These are phyloP conservation scores for Geotrichum phurueaensis DNA, from an alignment of 1,139 yeast genomes.

Conservation along the genomic window DNA sequence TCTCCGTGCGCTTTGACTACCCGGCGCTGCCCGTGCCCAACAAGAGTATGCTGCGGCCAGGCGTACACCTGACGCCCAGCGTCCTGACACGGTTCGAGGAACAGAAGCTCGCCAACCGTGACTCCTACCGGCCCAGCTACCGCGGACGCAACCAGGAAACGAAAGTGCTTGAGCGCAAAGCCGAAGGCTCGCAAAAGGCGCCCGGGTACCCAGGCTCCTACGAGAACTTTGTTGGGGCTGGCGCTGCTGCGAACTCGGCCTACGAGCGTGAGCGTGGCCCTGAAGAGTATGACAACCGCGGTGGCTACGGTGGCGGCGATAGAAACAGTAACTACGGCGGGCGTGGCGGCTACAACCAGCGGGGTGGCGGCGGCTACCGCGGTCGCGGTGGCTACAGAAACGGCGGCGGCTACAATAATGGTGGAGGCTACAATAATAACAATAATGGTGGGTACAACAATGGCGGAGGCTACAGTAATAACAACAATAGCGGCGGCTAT, in stretches of 20 bases:
- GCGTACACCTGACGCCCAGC: slow-evolving; percentile 57
- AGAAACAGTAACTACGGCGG: slow-evolving; percentile 18
- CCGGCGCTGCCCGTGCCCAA: slow-evolving; percentile 36
- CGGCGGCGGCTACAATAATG: slow-evolving; percentile 23
- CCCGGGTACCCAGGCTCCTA: background rate
- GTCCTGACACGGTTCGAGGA: slow-evolving; percentile 44
- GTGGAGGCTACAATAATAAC: slow-evolving; percentile 20
- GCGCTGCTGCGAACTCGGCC: slow-evolving; percentile 27
- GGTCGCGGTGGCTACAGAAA: slow-evolving; percentile 18
- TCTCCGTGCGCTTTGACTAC: slow-evolving; percentile 56
- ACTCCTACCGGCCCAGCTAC: slow-evolving; percentile 10
- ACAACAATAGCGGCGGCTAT: slow-evolving; percentile 14
- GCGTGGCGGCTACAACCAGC: slow-evolving; percentile 11
- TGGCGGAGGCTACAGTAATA: slow-evolving; percentile 19
- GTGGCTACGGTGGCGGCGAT: slow-evolving; percentile 22
- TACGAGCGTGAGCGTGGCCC: slow-evolving; percentile 21
- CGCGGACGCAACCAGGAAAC: slow-evolving; percentile 26
- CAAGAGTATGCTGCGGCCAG: slow-evolving; percentile 81
- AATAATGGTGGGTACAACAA: slow-evolving; percentile 22
- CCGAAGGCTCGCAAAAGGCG: slow-evolving; percentile 11
- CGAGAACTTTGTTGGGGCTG: slow-evolving; percentile 40
- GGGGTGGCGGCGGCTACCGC: slow-evolving; percentile 8
- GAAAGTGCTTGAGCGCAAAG: slow-evolving; percentile 30
- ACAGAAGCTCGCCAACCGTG: slow-evolving; percentile 10
- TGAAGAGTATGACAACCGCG: slow-evolving; percentile 24